These are phyloP conservation scores for Chlamydomonas sp. DNA, from an alignment of 139 green algal species.

Conservation along the genomic window DNA sequence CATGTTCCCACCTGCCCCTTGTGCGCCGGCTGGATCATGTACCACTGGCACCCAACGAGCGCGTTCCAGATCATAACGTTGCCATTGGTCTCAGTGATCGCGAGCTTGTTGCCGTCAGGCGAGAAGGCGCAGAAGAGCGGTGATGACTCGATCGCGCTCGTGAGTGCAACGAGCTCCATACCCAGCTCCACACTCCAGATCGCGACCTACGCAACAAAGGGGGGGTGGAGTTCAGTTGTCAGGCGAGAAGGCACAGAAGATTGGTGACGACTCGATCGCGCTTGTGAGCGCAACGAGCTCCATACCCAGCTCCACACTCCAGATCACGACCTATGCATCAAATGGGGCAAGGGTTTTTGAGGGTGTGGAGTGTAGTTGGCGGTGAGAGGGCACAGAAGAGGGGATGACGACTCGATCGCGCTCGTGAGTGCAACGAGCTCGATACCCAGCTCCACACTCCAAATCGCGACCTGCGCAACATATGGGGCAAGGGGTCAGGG, in stretches of 20 bases:
- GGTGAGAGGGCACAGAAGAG: conserved; percentile 35
- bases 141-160: conserved; percentile 32
- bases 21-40: conserved; percentile 24
- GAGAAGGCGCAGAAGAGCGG: conserved; percentile 39
- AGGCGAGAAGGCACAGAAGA: conserved; percentile 37
- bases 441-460: conserved; percentile 35
- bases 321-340: conserved; percentile 41
- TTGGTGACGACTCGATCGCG: conserved; percentile 34
- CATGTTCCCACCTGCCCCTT: conserved; percentile 23
- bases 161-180: conserved; percentile 37
- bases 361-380: too few relatives aligned
- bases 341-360: too few relatives aligned
- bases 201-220: conserved; percentile 19
- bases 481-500: too few relatives aligned
- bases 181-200: conserved; percentile 43
- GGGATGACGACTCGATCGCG: conserved; percentile 35
- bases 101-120: conserved; percentile 40
- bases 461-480: conserved; percentile 31
- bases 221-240: conserved; percentile 11
- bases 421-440: conserved; percentile 38
- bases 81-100: conserved; percentile 36
- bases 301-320: conserved; percentile 35
- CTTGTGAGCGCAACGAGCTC: conserved; percentile 38
- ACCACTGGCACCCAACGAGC: conserved; percentile 38
- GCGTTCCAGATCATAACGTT: conserved; percentile 42